Percentiles rank a stretch among this genome's conserved stretches.
Conservation (phyloP, 257 asterid species). For the Nicotiana sylvestris region DNA sequence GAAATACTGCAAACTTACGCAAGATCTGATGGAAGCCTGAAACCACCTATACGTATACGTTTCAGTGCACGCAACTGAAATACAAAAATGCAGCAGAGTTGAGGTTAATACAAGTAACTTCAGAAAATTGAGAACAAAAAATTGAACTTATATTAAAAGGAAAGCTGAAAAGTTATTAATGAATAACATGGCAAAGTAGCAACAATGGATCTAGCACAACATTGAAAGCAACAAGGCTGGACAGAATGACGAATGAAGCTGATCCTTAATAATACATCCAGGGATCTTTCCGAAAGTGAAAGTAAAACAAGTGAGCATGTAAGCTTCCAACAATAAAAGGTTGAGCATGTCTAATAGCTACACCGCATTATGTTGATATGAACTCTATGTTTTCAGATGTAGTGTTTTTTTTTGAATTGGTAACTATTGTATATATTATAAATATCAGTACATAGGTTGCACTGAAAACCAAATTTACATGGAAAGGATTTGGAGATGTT, state of each 20-base stretch:
- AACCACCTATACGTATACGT: conserved; percentile 88
- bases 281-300: not conserved
- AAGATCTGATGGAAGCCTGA: conserved; percentile 91
- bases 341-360: not conserved
- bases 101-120: conserved; percentile 3
- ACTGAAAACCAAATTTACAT: no score
- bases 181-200: no score
- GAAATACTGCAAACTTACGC: conserved; percentile 48
- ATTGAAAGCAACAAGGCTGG: no score
- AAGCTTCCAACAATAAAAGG: not conserved
- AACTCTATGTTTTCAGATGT: not conserved
- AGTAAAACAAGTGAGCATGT: not conserved
- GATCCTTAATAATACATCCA: not conserved
- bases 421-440: no score
- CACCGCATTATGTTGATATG: not conserved
- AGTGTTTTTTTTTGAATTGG: no score
- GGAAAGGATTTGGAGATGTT: no score
- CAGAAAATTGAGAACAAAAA: not conserved
- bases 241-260: no score
- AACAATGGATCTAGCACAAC: no score
- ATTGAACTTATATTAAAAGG: not conserved
- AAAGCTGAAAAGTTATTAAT: not conserved
- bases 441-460: no score
- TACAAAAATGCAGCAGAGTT: conserved; percentile 13
- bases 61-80: conserved; percentile 82